Percentiles rank a stretch among this genome's conserved stretches.
These are phyloP conservation scores for Boletus insuetus DNA, from an alignment of 768 basidiomycete species.

Conservation along the genomic window DNA sequence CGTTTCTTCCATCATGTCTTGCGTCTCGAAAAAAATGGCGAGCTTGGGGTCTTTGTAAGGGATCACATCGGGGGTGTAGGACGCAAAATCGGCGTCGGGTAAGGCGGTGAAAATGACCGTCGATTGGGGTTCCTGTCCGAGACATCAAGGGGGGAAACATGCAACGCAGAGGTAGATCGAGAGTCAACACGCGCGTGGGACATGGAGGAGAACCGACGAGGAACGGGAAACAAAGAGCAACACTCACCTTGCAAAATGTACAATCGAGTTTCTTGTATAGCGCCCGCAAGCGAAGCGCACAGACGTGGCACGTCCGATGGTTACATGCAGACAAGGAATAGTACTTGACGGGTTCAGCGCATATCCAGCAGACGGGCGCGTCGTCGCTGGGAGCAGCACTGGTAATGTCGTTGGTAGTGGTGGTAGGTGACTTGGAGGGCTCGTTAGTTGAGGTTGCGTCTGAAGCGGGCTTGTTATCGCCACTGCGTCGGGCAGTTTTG, in stretches of 20 bases:
- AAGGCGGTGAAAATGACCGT: conserved; percentile 75
- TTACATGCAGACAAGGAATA: conserved; percentile 88
- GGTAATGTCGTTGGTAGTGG: not conserved
- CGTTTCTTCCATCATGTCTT: conserved; percentile 94
- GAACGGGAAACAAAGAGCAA: too few relatives aligned
- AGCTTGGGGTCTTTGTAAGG: conserved; percentile 71
- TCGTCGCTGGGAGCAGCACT: conserved; percentile 23
- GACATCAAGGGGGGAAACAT: not conserved
- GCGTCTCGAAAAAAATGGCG: conserved; percentile 81
- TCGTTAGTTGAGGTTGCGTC: not conserved
- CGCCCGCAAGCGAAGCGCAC: conserved; percentile 81
- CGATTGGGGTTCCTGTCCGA: conserved; percentile 64
- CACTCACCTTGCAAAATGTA: conserved; percentile 88
- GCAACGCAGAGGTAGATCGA: too few relatives aligned
- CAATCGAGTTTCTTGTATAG: conserved; percentile 93
- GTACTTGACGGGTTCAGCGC: conserved; percentile 91
- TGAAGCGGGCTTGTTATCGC: not conserved
- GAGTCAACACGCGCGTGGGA: not conserved
- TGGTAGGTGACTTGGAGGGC: not conserved
- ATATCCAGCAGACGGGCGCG: conserved; percentile 75
- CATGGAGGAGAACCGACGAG: not conserved
- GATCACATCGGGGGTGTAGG: conserved; percentile 53
- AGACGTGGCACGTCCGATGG: conserved; percentile 94
- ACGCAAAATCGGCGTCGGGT: conserved; percentile 55
- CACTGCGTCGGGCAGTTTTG: conserved; percentile 2